Evolutionary conservation across 805 yeast genomes (phyloP).

Genomic region (Saturnispora quitensis): DNA sequence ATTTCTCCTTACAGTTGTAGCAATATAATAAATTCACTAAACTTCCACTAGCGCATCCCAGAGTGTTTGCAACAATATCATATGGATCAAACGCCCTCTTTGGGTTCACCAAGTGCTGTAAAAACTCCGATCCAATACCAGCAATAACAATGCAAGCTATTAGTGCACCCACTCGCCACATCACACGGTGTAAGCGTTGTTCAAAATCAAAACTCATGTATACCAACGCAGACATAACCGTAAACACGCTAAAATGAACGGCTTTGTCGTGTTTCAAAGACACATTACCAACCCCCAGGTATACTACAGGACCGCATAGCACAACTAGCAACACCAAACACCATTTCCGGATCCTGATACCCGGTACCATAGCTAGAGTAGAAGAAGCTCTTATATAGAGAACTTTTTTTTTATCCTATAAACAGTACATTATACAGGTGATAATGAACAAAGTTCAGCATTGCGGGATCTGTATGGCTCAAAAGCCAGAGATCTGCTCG

Average conservation of each 20-base stretch:
- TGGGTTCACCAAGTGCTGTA: slow-evolving; percentile 37
- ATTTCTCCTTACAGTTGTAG: not conserved
- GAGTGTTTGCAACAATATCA: slow-evolving; percentile 23
- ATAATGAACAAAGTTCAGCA: not conserved
- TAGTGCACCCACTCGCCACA: slow-evolving; percentile 25
- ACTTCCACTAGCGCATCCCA: slow-evolving; percentile 22
- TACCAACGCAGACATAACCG: slow-evolving; percentile 37
- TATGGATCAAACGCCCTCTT: slow-evolving; percentile 34
- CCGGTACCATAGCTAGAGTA: not conserved
- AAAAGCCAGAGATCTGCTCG: not conserved
- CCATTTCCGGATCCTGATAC: not conserved
- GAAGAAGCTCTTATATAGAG: not conserved
- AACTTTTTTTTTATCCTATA: not conserved
- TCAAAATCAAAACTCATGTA: slow-evolving; percentile 36
- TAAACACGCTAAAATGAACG: slow-evolving; percentile 38
- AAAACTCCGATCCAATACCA: slow-evolving; percentile 39
- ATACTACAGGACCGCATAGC: slow-evolving; percentile 19
- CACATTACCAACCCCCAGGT: slow-evolving; percentile 44
- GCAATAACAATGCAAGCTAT: slow-evolving; percentile 35
- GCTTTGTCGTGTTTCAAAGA: slow-evolving; percentile 39
- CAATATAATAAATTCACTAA: slow-evolving; percentile 13
- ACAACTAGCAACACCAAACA: not conserved
- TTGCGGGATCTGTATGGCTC: not conserved
- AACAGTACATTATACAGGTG: not conserved
- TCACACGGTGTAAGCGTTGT: not conserved